Percentiles rank a stretch among this genome's conserved stretches.
Evolutionary conservation across 768 basidiomycete genomes (phyloP).

Genomic region (Mycena albidolilacea): DNA sequence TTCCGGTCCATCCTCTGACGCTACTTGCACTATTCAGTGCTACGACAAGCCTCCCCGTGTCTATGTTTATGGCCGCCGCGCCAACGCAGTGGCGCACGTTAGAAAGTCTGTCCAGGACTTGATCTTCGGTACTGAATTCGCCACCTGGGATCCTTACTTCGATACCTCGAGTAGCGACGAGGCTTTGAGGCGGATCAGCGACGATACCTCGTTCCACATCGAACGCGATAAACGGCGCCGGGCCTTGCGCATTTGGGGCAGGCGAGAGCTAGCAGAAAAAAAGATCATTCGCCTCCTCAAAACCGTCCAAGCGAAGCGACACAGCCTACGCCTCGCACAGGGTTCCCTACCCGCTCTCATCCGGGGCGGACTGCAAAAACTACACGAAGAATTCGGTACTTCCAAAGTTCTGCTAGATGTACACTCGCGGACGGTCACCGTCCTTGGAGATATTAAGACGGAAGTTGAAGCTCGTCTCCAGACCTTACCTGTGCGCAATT

Average conservation of each 20-base stretch:
- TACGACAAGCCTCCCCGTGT: constrained; percentile 23
- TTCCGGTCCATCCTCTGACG: background rate
- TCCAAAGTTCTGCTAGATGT: constrained; percentile 34
- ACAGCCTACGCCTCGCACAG: constrained; percentile 10
- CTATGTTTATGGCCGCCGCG: constrained; percentile 30
- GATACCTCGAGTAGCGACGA: constrained; percentile 24
- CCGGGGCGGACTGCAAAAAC: constrained; percentile 13
- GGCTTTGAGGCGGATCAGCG: constrained; percentile 28
- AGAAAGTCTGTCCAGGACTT: constrained; percentile 26
- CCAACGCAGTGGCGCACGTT: background rate
- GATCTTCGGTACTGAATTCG: constrained; percentile 30
- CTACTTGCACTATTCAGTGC: constrained; percentile 13
- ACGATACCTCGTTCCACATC: constrained; percentile 24
- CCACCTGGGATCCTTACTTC: constrained; percentile 35
- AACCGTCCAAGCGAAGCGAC: constrained; percentile 23
- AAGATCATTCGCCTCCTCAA: constrained; percentile 31
- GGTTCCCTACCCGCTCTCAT: constrained; percentile 13
- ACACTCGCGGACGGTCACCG: constrained; percentile 10
- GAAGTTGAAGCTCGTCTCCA: constrained; percentile 21
- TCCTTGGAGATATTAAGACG: constrained; percentile 30
- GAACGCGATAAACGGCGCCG: constrained; percentile 21
- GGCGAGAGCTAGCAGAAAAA: constrained; percentile 21
- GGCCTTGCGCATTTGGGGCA: constrained; percentile 36
- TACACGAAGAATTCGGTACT: constrained; percentile 25
- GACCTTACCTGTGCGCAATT: background rate